Conservation (phyloP, 805 yeast genomes). For the Clavispora vitiphila region DNA sequence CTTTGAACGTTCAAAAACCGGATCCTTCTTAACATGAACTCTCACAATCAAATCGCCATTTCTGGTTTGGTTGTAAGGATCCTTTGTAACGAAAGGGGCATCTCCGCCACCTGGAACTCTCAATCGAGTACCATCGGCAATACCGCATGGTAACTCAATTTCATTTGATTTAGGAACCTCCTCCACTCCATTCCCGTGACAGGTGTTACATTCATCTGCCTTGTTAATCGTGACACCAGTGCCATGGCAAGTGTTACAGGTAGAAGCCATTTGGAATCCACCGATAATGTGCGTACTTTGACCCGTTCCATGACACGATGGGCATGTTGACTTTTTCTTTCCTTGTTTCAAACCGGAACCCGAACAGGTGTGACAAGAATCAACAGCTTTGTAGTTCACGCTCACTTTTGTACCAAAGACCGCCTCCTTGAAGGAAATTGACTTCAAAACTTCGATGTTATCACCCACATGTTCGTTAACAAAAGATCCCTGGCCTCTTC, state of each 20-base stretch:
- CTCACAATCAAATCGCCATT: constrained; percentile 89
- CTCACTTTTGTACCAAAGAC: constrained; percentile 69
- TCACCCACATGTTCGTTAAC: constrained; percentile 86
- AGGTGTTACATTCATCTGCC: constrained; percentile 65
- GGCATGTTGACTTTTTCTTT: constrained; percentile 70
- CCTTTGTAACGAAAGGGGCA: constrained; percentile 70
- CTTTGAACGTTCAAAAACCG: constrained; percentile 60
- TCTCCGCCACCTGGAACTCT: constrained; percentile 89
- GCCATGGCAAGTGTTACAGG: constrained; percentile 85
- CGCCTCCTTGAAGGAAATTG: constrained; percentile 78
- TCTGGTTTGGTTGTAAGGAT: constrained; percentile 58
- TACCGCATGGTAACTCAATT: constrained; percentile 84
- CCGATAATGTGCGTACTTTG: constrained; percentile 81
- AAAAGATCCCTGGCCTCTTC: constrained; percentile 39
- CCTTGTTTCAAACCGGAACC: constrained; percentile 85
- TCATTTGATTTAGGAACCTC: constrained; percentile 64
- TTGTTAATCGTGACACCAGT: constrained; percentile 73
- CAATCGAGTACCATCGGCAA: constrained; percentile 79
- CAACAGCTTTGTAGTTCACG: constrained; percentile 68
- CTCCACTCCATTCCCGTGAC: constrained; percentile 88
- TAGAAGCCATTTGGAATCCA: constrained; percentile 95
- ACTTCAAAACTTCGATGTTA: constrained; percentile 73
- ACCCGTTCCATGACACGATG: constrained; percentile 90
- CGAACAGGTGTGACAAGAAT: constrained; percentile 70
- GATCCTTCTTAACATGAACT: constrained; percentile 72